Evolutionary conservation across 805 yeast species (phyloP).

Genomic region (Ogataea methanolica): DNA sequence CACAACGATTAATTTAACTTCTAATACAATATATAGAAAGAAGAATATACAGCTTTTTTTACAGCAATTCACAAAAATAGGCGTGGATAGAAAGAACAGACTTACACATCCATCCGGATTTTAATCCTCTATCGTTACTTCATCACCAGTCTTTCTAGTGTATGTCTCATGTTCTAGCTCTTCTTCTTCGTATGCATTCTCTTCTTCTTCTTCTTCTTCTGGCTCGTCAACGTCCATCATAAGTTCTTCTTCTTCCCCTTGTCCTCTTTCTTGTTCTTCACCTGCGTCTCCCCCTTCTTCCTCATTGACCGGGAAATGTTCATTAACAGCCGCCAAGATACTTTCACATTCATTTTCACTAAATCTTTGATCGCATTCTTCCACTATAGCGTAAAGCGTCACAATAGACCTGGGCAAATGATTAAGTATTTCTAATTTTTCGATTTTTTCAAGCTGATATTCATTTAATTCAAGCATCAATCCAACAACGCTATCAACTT

Average conservation of each 20-base stretch:
- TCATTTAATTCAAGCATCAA: slow-evolving; percentile 40
- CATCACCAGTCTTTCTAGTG: slow-evolving; percentile 8
- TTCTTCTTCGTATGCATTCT: slow-evolving; percentile 18
- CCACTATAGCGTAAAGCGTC: slow-evolving; percentile 72
- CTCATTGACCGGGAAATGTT: slow-evolving; percentile 44
- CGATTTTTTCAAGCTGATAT: slow-evolving; percentile 70
- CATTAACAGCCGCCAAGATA: slow-evolving; percentile 52
- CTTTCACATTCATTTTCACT: slow-evolving; percentile 58
- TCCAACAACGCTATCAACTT: slow-evolving; percentile 27
- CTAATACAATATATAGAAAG: too few relatives aligned
- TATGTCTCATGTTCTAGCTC: slow-evolving; percentile 26
- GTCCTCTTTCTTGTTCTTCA: slow-evolving; percentile 15
- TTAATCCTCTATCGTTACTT: slow-evolving; percentile 21
- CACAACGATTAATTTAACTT: too few relatives aligned
- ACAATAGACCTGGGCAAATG: slow-evolving; percentile 77
- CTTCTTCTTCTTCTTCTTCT: slow-evolving; percentile 20
- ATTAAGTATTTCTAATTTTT: slow-evolving; percentile 78
- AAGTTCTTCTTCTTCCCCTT: slow-evolving; percentile 17
- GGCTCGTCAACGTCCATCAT: slow-evolving; percentile 7
- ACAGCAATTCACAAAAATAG: background rate
- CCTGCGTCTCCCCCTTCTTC: slow-evolving; percentile 24
- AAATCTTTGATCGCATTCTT: slow-evolving; percentile 88
- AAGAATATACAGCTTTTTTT: too few relatives aligned
- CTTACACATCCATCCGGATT: background rate
- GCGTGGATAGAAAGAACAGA: background rate